These are phyloP conservation scores for Theileria luwenshuni DNA, from an alignment of 169 alveolate species.

Conservation along the genomic window DNA sequence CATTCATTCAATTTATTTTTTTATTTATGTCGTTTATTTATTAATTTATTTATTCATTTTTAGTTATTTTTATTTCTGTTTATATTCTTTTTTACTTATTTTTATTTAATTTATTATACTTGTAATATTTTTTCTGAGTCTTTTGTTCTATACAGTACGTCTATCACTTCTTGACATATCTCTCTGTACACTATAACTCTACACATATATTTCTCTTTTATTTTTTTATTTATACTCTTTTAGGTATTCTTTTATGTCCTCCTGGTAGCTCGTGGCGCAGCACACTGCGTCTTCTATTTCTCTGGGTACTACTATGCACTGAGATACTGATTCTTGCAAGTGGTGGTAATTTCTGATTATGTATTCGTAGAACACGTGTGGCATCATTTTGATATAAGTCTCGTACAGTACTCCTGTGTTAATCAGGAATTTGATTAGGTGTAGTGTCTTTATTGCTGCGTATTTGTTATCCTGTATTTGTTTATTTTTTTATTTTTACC, in stretches of 20 bases:
- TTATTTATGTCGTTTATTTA: neutral
- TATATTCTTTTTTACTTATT: neutral
- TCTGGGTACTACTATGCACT: neutral
- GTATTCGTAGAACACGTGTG: slow-evolving; percentile 27
- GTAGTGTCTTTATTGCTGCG: slow-evolving; percentile 26
- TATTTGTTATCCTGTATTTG: slow-evolving; percentile 19
- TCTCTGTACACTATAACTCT: slow-evolving; percentile 36
- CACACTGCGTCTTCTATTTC: neutral
- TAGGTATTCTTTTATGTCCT: slow-evolving; percentile 15
- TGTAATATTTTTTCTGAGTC: slow-evolving; percentile 22
- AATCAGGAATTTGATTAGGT: slow-evolving; percentile 24
- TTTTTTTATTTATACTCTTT: slow-evolving; percentile 6
- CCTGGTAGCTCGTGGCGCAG: neutral
- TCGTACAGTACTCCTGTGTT: slow-evolving; percentile 17
- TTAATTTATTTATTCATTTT: too few species aligned
- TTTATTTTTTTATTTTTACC: slow-evolving; percentile 2
- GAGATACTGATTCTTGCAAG: neutral
- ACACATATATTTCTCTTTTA: neutral
- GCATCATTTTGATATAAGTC: slow-evolving; percentile 34
- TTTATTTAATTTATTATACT: slow-evolving; percentile 1
- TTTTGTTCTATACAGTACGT: slow-evolving; percentile 18
- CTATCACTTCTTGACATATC: slow-evolving; percentile 24
- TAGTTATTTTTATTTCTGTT: too few species aligned
- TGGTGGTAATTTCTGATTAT: slow-evolving; percentile 27
- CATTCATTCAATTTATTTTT: neutral